Evolutionary conservation across 176 grass and related monocot genomes (phyloP).

Genomic region (Cocos nucifera): DNA sequence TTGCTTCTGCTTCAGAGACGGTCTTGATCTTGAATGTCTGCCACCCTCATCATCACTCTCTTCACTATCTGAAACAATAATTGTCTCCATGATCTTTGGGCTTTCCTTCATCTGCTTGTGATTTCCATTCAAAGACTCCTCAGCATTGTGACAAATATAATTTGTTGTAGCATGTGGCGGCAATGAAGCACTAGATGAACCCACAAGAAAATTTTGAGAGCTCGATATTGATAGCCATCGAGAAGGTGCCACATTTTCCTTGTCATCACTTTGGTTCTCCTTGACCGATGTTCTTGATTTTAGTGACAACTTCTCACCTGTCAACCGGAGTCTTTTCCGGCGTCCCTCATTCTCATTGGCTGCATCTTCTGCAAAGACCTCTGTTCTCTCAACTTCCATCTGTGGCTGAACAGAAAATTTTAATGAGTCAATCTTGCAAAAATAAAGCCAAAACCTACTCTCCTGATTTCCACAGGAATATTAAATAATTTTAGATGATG

Average conservation of each 20-base stretch:
- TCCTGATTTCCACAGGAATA: too few relatives aligned
- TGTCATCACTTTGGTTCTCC: slow-evolving; percentile 27
- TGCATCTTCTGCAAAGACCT: slow-evolving; percentile 19
- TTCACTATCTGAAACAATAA: slow-evolving; percentile 76
- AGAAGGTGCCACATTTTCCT: slow-evolving; percentile 39
- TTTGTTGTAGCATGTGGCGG: too few relatives aligned
- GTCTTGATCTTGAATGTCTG: slow-evolving; percentile 50
- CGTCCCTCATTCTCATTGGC: slow-evolving; percentile 20
- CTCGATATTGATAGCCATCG: slow-evolving; percentile 9
- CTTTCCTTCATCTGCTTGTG: slow-evolving; percentile 11
- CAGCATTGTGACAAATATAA: background rate
- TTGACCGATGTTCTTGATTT: slow-evolving; percentile 37
- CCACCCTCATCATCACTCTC: slow-evolving; percentile 53
- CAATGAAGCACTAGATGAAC: too few relatives aligned
- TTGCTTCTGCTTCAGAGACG: slow-evolving; percentile 12
- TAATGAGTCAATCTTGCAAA: background rate
- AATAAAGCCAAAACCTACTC: too few relatives aligned
- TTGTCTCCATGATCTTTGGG: slow-evolving; percentile 14
- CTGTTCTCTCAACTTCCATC: slow-evolving; percentile 22
- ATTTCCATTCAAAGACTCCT: slow-evolving; percentile 10
- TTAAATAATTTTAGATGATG: too few relatives aligned
- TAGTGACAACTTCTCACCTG: slow-evolving; percentile 36
- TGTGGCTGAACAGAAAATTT: slow-evolving; percentile 28
- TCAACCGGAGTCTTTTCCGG: slow-evolving; percentile 43
- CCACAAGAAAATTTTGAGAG: too few relatives aligned